These are phyloP conservation scores for Raffaelea ambrosiae DNA, from an alignment of 2,329 filamentous ascomycete species.

Conservation along the genomic window DNA sequence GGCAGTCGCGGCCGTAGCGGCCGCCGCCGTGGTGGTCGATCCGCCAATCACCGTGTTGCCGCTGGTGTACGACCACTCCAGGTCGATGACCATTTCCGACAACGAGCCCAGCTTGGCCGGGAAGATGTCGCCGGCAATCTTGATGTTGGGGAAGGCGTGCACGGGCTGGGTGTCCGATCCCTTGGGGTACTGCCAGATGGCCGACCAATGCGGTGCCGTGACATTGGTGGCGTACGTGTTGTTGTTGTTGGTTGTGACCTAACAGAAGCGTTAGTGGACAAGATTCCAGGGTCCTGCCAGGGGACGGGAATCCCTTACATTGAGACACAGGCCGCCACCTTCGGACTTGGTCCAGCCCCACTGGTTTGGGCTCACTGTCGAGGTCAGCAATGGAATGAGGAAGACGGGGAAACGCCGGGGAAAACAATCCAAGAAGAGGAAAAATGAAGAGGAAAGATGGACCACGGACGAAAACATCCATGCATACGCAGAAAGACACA, in stretches of 20 bases:
- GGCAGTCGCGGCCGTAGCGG: background rate
- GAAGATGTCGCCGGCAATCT: constrained; percentile 31
- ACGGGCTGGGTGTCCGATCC: constrained; percentile 33
- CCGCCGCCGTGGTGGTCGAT: background rate
- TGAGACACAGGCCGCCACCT: constrained; percentile 37
- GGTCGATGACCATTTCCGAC: constrained; percentile 29
- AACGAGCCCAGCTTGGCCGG: constrained; percentile 31
- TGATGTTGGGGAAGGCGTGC: constrained; percentile 46
- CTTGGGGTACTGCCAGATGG: constrained; percentile 42
- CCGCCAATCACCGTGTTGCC: background rate
- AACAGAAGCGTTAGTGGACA: background rate
- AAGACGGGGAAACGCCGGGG: no score
- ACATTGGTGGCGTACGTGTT: constrained; percentile 36
- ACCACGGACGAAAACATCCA: no score
- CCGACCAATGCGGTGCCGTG: constrained; percentile 38
- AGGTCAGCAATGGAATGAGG: no score
- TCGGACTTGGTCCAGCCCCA: constrained; percentile 37
- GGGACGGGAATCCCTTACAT: constrained; percentile 29
- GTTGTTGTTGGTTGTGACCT: constrained; percentile 42
- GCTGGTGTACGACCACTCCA: constrained; percentile 36
- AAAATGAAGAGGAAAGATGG: no score
- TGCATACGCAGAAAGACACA: no score
- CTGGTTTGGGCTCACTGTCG: constrained; percentile 48
- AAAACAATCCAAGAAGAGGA: background rate
- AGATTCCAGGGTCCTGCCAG: background rate